phyloP scores from a whole-genome alignment of 257 asterid species.

The Solanum sitiens region DNA sequence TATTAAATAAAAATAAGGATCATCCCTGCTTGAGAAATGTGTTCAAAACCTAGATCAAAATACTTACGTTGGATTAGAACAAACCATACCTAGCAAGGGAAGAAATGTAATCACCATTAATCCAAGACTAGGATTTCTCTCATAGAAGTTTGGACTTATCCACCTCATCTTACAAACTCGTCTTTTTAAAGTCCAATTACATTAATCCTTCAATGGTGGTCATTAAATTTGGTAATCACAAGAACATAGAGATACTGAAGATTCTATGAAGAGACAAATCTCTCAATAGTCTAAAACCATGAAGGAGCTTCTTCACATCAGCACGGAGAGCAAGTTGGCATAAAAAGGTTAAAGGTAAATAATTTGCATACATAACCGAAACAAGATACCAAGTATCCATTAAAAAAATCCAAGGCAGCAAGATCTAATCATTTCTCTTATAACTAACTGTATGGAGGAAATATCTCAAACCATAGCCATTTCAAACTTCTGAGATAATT shows the following conservation, averaged over 20 bases:
- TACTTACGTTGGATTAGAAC: background rate
- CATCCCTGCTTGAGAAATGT: background rate
- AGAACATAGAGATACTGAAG: background rate
- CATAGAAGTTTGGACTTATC: background rate
- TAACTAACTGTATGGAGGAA: background rate
- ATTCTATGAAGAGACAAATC: background rate
- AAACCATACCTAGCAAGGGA: background rate
- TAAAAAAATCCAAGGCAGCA: background rate
- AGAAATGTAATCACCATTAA: background rate
- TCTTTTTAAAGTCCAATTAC: background rate
- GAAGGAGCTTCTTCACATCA: background rate
- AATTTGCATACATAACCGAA: background rate
- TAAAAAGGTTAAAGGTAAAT: background rate
- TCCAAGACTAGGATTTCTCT: background rate
- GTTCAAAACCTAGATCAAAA: background rate
- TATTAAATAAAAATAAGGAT: background rate
- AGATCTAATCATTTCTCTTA: background rate
- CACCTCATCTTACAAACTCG: background rate
- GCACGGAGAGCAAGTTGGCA: background rate
- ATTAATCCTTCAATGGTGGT: background rate
- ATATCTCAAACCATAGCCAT: background rate
- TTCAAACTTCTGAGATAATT: background rate
- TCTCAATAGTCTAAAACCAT: background rate
- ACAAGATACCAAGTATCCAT: background rate
- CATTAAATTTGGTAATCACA: background rate